A percentile compares a stretch with the other conserved stretches of the same genome.
phyloP scores from a whole-genome alignment of 768 basidiomycete genomes.

The Boletus pseudopeckii region DNA sequence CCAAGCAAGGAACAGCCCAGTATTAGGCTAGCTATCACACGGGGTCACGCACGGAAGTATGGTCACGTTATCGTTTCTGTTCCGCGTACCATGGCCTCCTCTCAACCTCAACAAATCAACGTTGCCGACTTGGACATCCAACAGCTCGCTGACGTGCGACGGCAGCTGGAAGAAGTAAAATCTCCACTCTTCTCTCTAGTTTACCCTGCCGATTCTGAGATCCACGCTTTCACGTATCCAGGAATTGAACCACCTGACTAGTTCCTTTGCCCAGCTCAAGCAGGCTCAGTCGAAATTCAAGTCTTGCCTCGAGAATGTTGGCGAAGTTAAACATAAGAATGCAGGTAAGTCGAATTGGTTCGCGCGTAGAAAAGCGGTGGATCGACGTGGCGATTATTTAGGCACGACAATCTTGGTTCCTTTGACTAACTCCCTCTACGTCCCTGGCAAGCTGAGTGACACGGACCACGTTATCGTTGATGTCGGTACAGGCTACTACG shows the following conservation, averaged over 20 bases:
- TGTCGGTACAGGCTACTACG: slow-evolving; percentile 94
- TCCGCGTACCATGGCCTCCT: slow-evolving; percentile 32
- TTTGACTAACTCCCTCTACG: slow-evolving; percentile 90
- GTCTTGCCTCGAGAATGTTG: slow-evolving; percentile 77
- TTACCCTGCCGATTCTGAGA: neutral
- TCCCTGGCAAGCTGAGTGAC: slow-evolving; percentile 86
- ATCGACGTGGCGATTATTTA: slow-evolving; percentile 28
- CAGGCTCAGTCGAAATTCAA: slow-evolving; percentile 92
- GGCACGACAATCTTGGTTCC: slow-evolving; percentile 90
- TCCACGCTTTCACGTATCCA: slow-evolving; percentile 29
- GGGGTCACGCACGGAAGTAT: slow-evolving; percentile 2
- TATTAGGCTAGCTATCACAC: too few relatives aligned
- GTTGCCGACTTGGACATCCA: slow-evolving; percentile 79
- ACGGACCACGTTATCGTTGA: slow-evolving; percentile 89
- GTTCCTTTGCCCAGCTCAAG: slow-evolving; percentile 89
- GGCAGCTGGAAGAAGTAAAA: slow-evolving; percentile 86
- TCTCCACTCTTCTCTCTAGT: neutral
- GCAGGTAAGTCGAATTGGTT: slow-evolving; percentile 37
- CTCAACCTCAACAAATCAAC: slow-evolving; percentile 67
- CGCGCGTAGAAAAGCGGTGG: neutral
- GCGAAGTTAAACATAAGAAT: slow-evolving; percentile 70
- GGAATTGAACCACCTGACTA: slow-evolving; percentile 91
- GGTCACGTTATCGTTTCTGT: slow-evolving; percentile 8
- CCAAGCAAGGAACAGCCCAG: too few relatives aligned
- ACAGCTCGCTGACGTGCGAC: slow-evolving; percentile 85